These are phyloP conservation scores for Anthracocystis walkeri DNA, from an alignment of 1,284 basidiomycete species.

Conservation along the genomic window DNA sequence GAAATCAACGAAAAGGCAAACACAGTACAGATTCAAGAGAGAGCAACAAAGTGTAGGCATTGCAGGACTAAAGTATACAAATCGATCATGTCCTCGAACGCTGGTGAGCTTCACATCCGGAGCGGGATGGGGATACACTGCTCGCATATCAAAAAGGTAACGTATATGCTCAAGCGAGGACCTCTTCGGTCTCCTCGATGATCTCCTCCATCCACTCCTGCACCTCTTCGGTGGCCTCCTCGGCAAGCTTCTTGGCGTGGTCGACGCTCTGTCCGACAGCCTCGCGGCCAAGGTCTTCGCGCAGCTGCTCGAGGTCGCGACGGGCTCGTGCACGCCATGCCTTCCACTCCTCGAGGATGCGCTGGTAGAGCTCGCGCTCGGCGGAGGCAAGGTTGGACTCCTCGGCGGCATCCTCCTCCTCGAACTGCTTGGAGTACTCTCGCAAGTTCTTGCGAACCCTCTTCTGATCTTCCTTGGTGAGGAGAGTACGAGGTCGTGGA, in stretches of 20 bases:
- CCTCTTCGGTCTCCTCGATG: slow-evolving; percentile 68
- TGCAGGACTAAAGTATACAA: slow-evolving; percentile 19
- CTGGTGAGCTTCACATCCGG: too few species aligned
- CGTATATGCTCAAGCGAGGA: slow-evolving; percentile 34
- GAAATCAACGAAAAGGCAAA: too few species aligned
- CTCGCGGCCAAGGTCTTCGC: slow-evolving; percentile 52
- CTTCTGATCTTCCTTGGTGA: slow-evolving; percentile 89
- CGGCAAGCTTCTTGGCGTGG: slow-evolving; percentile 58
- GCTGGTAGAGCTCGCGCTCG: slow-evolving; percentile 87
- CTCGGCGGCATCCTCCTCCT: slow-evolving; percentile 96
- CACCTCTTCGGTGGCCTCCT: slow-evolving; percentile 66
- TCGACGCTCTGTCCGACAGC: slow-evolving; percentile 46
- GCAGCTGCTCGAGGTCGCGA: slow-evolving; percentile 54
- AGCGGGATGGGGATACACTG: too few species aligned
- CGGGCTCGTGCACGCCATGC: slow-evolving; percentile 77
- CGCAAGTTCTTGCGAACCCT: slow-evolving; percentile 88
- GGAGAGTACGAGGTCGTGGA: slow-evolving; percentile 86
- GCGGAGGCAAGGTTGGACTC: slow-evolving; percentile 94
- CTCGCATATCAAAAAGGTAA: too few species aligned
- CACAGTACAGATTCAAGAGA: too few species aligned
- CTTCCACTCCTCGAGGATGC: slow-evolving; percentile 98
- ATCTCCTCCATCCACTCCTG: slow-evolving; percentile 70
- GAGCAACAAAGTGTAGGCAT: not conserved
- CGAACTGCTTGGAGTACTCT: slow-evolving; percentile 91
- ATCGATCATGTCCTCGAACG: not conserved